Evolutionary conservation across 805 yeast species (phyloP).

Genomic region (Lipomyces mesembrius): DNA sequence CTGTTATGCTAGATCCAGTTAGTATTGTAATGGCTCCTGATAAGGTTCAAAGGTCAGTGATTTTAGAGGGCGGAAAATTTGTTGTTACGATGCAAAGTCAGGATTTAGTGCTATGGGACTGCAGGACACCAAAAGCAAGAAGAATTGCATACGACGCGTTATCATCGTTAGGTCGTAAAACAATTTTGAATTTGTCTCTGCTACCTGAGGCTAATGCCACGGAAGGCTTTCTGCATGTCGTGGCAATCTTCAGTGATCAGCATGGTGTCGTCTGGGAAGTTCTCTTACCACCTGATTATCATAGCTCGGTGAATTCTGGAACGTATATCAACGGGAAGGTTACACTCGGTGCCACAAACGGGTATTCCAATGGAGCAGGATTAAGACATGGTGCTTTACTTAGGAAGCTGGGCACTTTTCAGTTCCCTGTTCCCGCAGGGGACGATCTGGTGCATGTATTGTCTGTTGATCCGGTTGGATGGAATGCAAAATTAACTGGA

Average conservation of each 20-base stretch:
- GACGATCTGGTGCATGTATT: conserved; percentile 46
- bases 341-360: conserved; percentile 1
- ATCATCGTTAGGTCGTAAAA: conserved; percentile 14
- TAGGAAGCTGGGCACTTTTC: conserved; percentile 30
- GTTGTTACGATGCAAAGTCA: conserved; percentile 52
- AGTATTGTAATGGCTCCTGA: conserved; percentile 53
- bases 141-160: conserved; percentile 18
- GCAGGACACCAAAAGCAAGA: conserved; percentile 43
- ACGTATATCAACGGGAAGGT: conserved; percentile 5
- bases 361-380: not conserved
- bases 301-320: not conserved
- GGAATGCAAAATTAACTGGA: conserved; percentile 49
- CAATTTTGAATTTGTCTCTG: conserved; percentile 41
- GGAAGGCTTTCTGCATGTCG: conserved; percentile 20
- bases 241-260: conserved; percentile 38
- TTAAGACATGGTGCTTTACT: conserved; percentile 7
- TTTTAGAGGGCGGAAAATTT: conserved; percentile 54
- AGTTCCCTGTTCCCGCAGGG: conserved; percentile 42
- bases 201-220: conserved; percentile 46
- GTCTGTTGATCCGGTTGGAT: conserved; percentile 69
- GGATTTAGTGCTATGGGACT: conserved; percentile 63
- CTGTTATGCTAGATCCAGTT: conserved; percentile 32
- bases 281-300: conserved; percentile 15
- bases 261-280: conserved; percentile 39
- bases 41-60: conserved; percentile 55